A percentile compares a stretch with the other conserved stretches of the same genome.
Evolutionary conservation across 495 filamentous ascomycete species (phyloP).

Genomic region (Stereocaulon alpinum): DNA sequence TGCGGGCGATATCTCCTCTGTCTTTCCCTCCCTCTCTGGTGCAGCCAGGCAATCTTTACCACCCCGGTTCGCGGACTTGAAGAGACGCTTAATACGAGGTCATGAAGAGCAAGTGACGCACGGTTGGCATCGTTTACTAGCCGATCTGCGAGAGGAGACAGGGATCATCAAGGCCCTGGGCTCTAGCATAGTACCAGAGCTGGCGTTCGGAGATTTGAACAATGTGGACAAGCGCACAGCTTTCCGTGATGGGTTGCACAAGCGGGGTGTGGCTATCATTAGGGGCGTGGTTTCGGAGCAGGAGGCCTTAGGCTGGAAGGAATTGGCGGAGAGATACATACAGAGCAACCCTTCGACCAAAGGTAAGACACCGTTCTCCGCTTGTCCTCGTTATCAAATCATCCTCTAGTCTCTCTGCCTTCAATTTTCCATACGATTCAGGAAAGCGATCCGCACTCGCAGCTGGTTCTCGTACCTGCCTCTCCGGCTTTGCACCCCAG

Average conservation of each 20-base stretch:
- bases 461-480: background rate
- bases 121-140: conserved; percentile 63
- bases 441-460: background rate
- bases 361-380: conserved; percentile 7
- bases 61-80: conserved; percentile 66
- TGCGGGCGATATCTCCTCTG: conserved; percentile 68
- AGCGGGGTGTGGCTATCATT: conserved; percentile 50
- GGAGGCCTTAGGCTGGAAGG: conserved; percentile 48
- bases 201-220: conserved; percentile 38
- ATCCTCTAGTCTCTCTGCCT: background rate
- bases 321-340: conserved; percentile 46
- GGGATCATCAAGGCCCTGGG: conserved; percentile 31
- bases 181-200: conserved; percentile 36
- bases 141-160: conserved; percentile 39
- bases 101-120: conserved; percentile 49
- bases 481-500: background rate
- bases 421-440: background rate
- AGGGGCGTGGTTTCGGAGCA: conserved; percentile 45
- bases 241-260: conserved; percentile 34
- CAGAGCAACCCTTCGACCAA: conserved; percentile 36
- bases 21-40: conserved; percentile 73
- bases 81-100: conserved; percentile 49
- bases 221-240: conserved; percentile 29
- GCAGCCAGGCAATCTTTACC: conserved; percentile 53
- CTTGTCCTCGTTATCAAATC: background rate